Base-by-base conservation (phyloP, 495 filamentous ascomycete species). In the Antarctomyces pellizariae region DNA sequence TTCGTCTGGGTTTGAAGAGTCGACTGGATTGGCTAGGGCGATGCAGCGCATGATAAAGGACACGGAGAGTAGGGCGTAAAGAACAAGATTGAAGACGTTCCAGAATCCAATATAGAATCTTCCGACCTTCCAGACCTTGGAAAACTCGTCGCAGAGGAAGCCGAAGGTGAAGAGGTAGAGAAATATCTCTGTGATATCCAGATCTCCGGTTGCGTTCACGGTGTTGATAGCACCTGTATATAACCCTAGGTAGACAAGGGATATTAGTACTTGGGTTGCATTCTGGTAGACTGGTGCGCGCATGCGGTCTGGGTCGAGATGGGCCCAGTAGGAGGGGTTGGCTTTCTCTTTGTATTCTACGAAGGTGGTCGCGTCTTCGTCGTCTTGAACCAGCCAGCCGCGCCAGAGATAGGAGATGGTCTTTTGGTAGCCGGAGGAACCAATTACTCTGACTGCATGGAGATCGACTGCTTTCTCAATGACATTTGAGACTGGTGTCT, bases 351-450 rank as follows among this genome's bases (percentile, higher is more conserved):
- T 62, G 50, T 90, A 97, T 37, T 74, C 66, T 14, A 91, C 61
- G 38, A 95, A 97, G 13, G 64, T 69, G 7, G 68, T 65, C 3
- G 83, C 78, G 38, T 95, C 80, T 21, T 75, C 63, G 30, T 90
- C 75, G 34, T 95, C 76, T 42, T 95, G 86, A 7, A 84, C 65
- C n/a, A 92, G 59, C 86, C 86, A 97, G 21, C 86, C 86, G 31
- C 62, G 64, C 86, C 86, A 97, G 25, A 97, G 70, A 39, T 78
- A 83, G 24, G 56, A 63, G 40, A 28, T 20, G 7, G 5, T 30
- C 39, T 57, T 86, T 40, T 97, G 86, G 41, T 92, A 97, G n/a
- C 84, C 82, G 1, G 76, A 76, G 8, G 72, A 78, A 9, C 76
- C 75, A 32, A 93, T 93, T 15, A 95, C 62, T 14, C 65, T 57